Percentiles rank a stretch among this genome's conserved stretches.
These are phyloP conservation scores for Coemansia sp. DNA, from an alignment of 192 early-diverging fungal genomes.

Conservation along the genomic window DNA sequence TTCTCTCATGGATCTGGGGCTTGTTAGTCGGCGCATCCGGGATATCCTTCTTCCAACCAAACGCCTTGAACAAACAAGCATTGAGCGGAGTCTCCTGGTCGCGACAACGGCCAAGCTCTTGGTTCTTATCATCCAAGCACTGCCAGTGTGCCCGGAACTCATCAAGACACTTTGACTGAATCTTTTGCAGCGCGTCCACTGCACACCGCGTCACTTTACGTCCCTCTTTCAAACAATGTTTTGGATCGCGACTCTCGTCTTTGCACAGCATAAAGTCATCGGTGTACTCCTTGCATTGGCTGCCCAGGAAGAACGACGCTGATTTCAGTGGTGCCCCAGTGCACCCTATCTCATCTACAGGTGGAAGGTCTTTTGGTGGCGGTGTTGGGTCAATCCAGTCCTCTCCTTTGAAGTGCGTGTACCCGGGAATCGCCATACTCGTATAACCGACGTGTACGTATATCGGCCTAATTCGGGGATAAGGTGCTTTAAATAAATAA, in stretches of 20 bases:
- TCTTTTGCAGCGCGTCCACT: conserved; percentile 80
- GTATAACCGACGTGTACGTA: not conserved
- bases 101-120: conserved; percentile 79
- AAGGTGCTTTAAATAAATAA: not conserved
- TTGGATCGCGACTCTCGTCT: conserved; percentile 83
- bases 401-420: conserved; percentile 48
- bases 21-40: conserved; percentile 59
- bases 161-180: conserved; percentile 84
- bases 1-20: conserved; percentile 45
- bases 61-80: conserved; percentile 82
- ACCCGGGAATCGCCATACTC: conserved; percentile 45
- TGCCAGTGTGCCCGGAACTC: conserved; percentile 90
- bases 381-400: conserved; percentile 86
- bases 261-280: conserved; percentile 99
- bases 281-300: conserved; percentile 87
- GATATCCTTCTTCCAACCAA: conserved; percentile 73
- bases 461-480: no score
- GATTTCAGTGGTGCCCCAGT: conserved; percentile 92
- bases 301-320: conserved; percentile 87
- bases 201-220: conserved; percentile 95
- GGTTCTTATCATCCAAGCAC: conserved; percentile 91
- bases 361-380: conserved; percentile 64
- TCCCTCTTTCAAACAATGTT: conserved; percentile 91
- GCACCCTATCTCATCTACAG: conserved; percentile 84
- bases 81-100: conserved; percentile 77